These are phyloP conservation scores for Pseudomonodictys pantanalensis DNA, from an alignment of 495 filamentous ascomycete species.

Conservation along the genomic window DNA sequence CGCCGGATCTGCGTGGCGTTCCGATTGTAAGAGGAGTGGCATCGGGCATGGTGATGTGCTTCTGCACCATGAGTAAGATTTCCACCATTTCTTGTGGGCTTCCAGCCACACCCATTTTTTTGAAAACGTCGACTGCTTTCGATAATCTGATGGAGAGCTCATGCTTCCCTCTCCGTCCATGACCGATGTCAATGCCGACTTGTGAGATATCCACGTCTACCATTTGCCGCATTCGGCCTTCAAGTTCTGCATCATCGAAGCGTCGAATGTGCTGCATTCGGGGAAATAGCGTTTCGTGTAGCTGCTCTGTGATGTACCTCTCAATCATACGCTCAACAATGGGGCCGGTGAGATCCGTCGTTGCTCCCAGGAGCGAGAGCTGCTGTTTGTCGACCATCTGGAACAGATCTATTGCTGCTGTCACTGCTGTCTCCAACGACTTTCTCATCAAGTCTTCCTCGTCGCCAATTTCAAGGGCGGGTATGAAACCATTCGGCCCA, in stretches of 20 bases:
- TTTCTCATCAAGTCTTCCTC: conserved; percentile 84
- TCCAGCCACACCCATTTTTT: conserved; percentile 76
- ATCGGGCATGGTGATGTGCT: conserved; percentile 64
- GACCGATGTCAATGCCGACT: conserved; percentile 79
- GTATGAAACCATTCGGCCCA: conserved; percentile 30
- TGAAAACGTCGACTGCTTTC: conserved; percentile 82
- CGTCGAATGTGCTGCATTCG: conserved; percentile 73
- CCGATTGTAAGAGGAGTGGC: conserved; percentile 41
- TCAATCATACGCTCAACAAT: conserved; percentile 92
- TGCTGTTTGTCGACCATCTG: conserved; percentile 95
- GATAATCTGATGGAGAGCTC: conserved; percentile 68
- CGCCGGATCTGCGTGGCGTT: conserved; percentile 29
- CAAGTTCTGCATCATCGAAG: conserved; percentile 84
- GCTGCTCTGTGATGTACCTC: conserved; percentile 89
- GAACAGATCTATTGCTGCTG: conserved; percentile 90
- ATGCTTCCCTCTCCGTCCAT: conserved; percentile 66
- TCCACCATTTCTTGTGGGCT: conserved; percentile 95
- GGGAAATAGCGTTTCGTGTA: conserved; percentile 86
- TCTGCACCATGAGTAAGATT: conserved; percentile 80
- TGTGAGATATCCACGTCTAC: conserved; percentile 91
- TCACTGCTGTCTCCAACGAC: conserved; percentile 85
- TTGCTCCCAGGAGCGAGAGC: conserved; percentile 83
- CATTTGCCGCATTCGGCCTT: conserved; percentile 88
- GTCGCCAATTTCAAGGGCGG: conserved; percentile 59
- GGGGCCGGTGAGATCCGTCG: conserved; percentile 89